Evolutionary conservation across 2,329 filamentous ascomycete genomes (phyloP).

Genomic region (Pseudogymnoascus destructans): DNA sequence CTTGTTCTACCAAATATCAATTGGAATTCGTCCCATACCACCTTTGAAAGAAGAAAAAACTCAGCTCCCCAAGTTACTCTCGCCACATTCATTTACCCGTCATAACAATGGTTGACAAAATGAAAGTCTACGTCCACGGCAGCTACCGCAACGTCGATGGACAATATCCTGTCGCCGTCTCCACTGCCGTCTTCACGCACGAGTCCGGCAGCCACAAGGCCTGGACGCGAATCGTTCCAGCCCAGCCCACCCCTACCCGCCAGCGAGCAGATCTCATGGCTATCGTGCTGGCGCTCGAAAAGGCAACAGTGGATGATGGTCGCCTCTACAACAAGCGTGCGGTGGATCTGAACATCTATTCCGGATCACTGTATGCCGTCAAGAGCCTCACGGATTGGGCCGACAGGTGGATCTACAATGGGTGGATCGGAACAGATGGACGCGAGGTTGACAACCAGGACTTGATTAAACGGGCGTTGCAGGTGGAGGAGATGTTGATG

Average conservation of each 20-base stretch:
- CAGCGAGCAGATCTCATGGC: neutral
- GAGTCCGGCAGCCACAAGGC: neutral
- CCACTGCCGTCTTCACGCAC: neutral
- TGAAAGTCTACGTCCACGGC: neutral
- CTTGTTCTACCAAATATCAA: neutral
- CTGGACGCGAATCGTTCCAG: neutral
- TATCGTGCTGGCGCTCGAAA: neutral
- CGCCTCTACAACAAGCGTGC: neutral
- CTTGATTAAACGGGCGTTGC: neutral
- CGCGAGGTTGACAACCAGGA: conserved; percentile 2
- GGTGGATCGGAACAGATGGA: neutral
- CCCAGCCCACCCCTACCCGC: neutral
- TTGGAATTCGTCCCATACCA: neutral
- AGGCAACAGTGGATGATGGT: neutral
- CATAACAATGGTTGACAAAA: conserved; percentile 3
- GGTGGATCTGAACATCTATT: neutral
- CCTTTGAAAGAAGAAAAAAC: neutral
- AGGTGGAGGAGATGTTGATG: conserved; percentile 2
- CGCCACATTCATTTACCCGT: neutral
- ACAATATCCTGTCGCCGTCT: neutral
- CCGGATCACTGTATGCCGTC: neutral
- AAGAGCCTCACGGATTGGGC: conserved; percentile 1
- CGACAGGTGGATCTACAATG: neutral
- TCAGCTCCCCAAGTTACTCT: neutral
- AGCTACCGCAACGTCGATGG: neutral